Percentiles rank a stretch among this genome's conserved stretches.
Conservation (phyloP, 1,284 basidiomycete genomes). For the Volvariella volvacea region DNA sequence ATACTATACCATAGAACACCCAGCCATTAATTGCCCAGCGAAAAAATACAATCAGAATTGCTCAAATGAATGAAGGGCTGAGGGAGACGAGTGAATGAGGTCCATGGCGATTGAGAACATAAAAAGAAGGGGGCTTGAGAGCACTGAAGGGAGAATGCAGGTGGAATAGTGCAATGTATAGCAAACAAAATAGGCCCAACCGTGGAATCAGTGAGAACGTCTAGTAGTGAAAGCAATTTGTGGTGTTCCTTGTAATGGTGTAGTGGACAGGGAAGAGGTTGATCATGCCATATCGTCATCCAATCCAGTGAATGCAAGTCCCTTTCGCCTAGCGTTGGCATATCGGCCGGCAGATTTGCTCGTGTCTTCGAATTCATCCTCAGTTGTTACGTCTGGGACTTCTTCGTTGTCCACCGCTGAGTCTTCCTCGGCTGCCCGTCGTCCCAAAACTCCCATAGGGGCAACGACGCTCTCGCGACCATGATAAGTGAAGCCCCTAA, state of each 20-base stretch:
- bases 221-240: no score
- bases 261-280: conserved; percentile 2
- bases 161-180: no score
- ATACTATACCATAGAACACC: conserved; percentile 10
- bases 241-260: no score
- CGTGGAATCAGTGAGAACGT: no score
- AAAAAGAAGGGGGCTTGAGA: no score
- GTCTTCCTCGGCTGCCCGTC: conserved; percentile 26
- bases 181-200: no score
- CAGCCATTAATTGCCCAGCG: no score
- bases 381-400: conserved; percentile 42
- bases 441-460: conserved; percentile 13
- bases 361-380: conserved; percentile 60
- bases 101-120: no score
- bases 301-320: conserved; percentile 37
- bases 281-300: conserved; percentile 30
- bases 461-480: conserved; percentile 66
- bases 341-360: conserved; percentile 56
- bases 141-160: no score
- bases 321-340: conserved; percentile 43
- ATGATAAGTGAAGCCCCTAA: conserved; percentile 86
- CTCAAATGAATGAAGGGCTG: no score
- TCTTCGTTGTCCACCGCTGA: conserved; percentile 42
- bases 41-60: no score
- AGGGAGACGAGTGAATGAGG: no score